Evolutionary conservation across 768 basidiomycete genomes (phyloP).

Genomic region (Rhodotorula kratochvilovae): DNA sequence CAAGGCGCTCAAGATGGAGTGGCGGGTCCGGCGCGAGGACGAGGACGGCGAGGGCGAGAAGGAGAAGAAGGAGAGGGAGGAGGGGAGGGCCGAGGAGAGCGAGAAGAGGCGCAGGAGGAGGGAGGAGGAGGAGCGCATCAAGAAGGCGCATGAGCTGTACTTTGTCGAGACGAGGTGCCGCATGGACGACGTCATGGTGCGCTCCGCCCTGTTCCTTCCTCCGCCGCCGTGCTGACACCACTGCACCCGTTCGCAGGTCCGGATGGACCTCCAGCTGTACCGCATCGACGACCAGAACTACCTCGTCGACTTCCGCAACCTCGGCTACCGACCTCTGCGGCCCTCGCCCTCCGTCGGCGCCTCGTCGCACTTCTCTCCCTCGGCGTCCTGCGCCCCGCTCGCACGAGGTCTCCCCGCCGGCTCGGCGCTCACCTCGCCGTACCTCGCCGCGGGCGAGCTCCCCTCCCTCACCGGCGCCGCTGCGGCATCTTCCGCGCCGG

Average conservation of each 20-base stretch:
- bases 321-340: slow-evolving; percentile 67
- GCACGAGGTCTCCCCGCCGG: slow-evolving; percentile 13
- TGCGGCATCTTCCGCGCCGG: neutral
- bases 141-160: slow-evolving; percentile 60
- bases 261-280: slow-evolving; percentile 97
- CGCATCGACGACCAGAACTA: slow-evolving; percentile 92
- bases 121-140: slow-evolving; percentile 48
- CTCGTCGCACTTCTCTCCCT: slow-evolving; percentile 5
- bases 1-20: slow-evolving; percentile 87
- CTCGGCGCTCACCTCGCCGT: slow-evolving; percentile 3
- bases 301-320: slow-evolving; percentile 96
- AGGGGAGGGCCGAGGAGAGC: slow-evolving; percentile 53
- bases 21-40: slow-evolving; percentile 84
- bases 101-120: slow-evolving; percentile 43
- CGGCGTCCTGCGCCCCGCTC: slow-evolving; percentile 8
- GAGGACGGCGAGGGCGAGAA: slow-evolving; percentile 52
- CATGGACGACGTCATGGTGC: slow-evolving; percentile 84
- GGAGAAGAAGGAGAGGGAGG: slow-evolving; percentile 40
- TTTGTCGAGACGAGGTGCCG: slow-evolving; percentile 89
- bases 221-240: neutral
- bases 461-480: neutral
- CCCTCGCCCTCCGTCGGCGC: slow-evolving; percentile 23
- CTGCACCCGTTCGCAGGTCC: slow-evolving; percentile 56
- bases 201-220: neutral
- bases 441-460: slow-evolving; percentile 1